Conservation (phyloP, 257 asterid species). For the Solanum neorickii region DNA sequence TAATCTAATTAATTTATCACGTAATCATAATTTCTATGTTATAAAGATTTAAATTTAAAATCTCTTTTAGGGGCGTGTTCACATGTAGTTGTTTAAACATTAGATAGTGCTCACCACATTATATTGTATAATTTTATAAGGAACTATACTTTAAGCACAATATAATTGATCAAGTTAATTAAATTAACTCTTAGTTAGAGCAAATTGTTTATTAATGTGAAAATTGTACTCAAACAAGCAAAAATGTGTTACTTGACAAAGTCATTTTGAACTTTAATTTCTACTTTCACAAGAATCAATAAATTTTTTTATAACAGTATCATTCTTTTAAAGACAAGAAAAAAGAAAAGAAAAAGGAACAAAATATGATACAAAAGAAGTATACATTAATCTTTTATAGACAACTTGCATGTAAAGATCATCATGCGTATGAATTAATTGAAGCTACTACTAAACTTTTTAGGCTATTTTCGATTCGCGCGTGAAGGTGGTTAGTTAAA, state of each 20-base stretch:
- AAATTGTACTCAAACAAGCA: neutral
- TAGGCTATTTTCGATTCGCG: neutral
- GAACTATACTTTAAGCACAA: neutral
- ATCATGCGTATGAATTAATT: neutral
- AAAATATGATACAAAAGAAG: neutral
- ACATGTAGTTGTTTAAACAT: neutral
- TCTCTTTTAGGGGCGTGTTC: neutral
- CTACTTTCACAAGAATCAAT: neutral
- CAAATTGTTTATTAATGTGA: neutral
- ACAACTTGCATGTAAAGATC: neutral
- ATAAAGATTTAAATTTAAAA: rapidly evolving
- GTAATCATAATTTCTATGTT: rapidly evolving
- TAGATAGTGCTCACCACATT: neutral
- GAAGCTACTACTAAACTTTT: neutral
- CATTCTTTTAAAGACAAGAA: neutral
- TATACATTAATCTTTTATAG: neutral
- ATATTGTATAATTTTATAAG: neutral
- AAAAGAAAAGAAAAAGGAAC: neutral
- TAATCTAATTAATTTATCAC: neutral
- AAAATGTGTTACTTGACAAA: neutral
- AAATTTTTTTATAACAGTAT: neutral
- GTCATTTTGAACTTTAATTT: neutral
- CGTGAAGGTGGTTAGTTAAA: neutral
- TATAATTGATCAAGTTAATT: neutral
- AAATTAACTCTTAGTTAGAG: neutral